A percentile compares a stretch with the other conserved stretches of the same genome.
phyloP scores from a whole-genome alignment of 2,329 filamentous ascomycete species.

The Verticillium zaregamsianum region DNA sequence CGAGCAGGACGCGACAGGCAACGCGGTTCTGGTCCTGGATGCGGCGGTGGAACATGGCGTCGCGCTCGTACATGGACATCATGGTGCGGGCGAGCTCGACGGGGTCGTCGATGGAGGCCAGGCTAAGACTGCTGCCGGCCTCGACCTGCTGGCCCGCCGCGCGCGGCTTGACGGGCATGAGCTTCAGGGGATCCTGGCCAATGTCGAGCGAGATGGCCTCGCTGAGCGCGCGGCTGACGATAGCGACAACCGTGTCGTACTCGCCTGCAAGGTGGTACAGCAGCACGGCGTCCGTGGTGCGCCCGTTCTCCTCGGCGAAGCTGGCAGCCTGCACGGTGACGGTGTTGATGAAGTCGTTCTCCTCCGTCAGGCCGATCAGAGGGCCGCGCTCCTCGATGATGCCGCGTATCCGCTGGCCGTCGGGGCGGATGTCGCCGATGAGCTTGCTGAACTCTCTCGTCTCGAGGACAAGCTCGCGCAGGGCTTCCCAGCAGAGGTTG shows the following conservation, averaged over 20 bases:
- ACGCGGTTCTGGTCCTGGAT: constrained; percentile 54
- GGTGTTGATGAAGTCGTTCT: constrained; percentile 82
- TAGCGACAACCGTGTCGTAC: constrained; percentile 88
- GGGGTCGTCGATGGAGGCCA: constrained; percentile 57
- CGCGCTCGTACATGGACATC: constrained; percentile 59
- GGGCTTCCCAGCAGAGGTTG: constrained; percentile 82
- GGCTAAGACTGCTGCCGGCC: constrained; percentile 53
- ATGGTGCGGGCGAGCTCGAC: constrained; percentile 56
- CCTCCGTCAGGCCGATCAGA: constrained; percentile 74
- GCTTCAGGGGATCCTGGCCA: constrained; percentile 71
- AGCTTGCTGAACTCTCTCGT: constrained; percentile 93
- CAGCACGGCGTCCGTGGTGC: constrained; percentile 88
- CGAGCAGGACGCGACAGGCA: constrained; percentile 52
- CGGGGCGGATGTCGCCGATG: constrained; percentile 82
- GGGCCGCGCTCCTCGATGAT: constrained; percentile 81
- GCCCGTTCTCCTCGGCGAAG: constrained; percentile 89
- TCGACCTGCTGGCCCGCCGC: constrained; percentile 35
- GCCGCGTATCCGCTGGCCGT: constrained; percentile 81
- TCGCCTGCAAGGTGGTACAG: constrained; percentile 93
- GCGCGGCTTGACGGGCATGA: constrained; percentile 77
- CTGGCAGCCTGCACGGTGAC: constrained; percentile 90
- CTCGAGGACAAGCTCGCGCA: constrained; percentile 93
- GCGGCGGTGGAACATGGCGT: constrained; percentile 56
- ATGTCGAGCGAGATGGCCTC: constrained; percentile 85
- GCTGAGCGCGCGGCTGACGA: constrained; percentile 85